Base-by-base conservation (phyloP, 345 rosid genomes). In the Lepidium sativum region DNA sequence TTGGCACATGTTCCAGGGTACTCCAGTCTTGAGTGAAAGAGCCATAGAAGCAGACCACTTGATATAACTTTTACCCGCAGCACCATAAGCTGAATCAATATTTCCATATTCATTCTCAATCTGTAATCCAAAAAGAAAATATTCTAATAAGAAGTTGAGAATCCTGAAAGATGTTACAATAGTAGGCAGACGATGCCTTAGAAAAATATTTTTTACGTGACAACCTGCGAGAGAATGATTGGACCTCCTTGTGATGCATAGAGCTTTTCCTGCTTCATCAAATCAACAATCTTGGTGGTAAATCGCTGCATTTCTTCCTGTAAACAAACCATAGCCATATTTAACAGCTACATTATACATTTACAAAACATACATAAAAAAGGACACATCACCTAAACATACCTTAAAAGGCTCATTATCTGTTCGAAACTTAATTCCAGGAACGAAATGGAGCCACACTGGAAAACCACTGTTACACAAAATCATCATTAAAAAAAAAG, bases 1-100 rank as follows among this genome's bases (percentile, higher is more conserved):
- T 68, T 92, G 96, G 74, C 98, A 92, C 98, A 89, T 89, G 67
- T 89, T 94, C 98, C 98, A 92, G 16, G 98, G 98, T 33, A 92
- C 97, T 6, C 96, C 97, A n/a, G 96, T 92, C 65, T 83, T 78
- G 53, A 84, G 56, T 53, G 97, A 87, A 50, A 78, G 58, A 68
- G 98, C 98, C 98, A 92, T 92, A 33, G 78, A 64, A 61, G 98
- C 98, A 64, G 97, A 84, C 98, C 97, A 92, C 0, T 89, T 85
- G 59, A 89, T 77, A 57, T 92, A 89, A 32, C 83, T 67, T 65
- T 87, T 86, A 16, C 70, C 98, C 25, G 86, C 91, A 10, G 91
- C 38, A 16, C 98, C 98, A 75, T 76, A 92, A 2, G 81, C 45
- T 2, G 84, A 66, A 54, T 72, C 88, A 72, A 92, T 51, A 78